A percentile compares a stretch with the other conserved stretches of the same genome.
Conservation (phyloP, 1,139 yeast species). For the Suhomyces kunorum region DNA sequence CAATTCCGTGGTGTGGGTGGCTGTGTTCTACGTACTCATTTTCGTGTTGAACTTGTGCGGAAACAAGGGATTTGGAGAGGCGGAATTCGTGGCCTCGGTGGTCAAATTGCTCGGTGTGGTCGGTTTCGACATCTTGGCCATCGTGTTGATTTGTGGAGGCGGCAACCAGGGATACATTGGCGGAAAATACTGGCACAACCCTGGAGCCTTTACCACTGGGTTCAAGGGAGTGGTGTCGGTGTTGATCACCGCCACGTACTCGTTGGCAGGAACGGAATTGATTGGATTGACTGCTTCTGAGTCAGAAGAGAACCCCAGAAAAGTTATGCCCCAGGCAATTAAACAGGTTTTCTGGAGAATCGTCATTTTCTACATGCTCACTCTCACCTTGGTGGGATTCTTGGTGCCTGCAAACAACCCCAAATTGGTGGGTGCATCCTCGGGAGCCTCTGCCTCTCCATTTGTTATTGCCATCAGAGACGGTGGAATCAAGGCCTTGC, state of each 20-base stretch:
- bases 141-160: conserved; percentile 68
- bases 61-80: conserved; percentile 67
- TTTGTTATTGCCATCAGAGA: conserved; percentile 58
- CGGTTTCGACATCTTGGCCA: conserved; percentile 71
- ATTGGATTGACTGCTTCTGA: conserved; percentile 44
- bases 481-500: conserved; percentile 51
- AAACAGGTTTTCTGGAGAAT: conserved; percentile 49
- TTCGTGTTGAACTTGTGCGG: conserved; percentile 57
- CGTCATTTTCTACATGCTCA: conserved; percentile 41
- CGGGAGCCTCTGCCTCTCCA: conserved; percentile 48
- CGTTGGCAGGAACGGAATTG: conserved; percentile 48
- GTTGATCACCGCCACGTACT: conserved; percentile 44
- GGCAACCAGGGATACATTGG: conserved; percentile 58
- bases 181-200: conserved; percentile 55
- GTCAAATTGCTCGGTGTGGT: conserved; percentile 62
- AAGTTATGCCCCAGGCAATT: conserved; percentile 43
- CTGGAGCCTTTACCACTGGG: conserved; percentile 67
- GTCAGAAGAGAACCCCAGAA: conserved; percentile 40
- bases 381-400: conserved; percentile 44
- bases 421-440: conserved; percentile 16
- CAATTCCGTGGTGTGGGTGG: conserved; percentile 68
- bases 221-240: conserved; percentile 54
- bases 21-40: conserved; percentile 60
- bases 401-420: conserved; percentile 34
- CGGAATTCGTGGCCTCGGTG: conserved; percentile 62